Base-by-base conservation (phyloP, 441 rosid species). In the Rhodomyrtus psidioides region DNA sequence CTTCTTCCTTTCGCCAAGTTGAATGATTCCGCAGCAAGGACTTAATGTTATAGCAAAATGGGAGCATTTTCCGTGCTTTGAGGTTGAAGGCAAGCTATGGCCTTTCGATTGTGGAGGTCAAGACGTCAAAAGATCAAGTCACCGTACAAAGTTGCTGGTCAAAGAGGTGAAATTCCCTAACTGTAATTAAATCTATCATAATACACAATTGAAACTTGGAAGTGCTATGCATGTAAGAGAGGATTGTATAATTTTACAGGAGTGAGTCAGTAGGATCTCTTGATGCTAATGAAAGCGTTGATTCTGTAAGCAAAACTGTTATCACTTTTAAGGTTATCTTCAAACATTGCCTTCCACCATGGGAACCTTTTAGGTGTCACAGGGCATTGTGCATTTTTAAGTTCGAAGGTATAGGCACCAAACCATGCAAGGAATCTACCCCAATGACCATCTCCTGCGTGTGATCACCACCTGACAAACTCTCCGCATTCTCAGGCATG, bases 1-100 rank as follows among this genome's bases (percentile, higher is more conserved):
- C 86, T 91, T 88, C 46, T 24, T 84, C 60, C 84, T 88, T 90
- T 92, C 76, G 86, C 79, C 23, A 55, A 13, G 51, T 53, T 60
- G 57, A 76, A 42, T 9, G 84, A 82, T 34, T 58, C 58, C 9
- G 65, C 26, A 9, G 44, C 24, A 27, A 82, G 55, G 56, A 81
- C 42, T 81, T 39, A 9, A 39, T 70, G 79, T 39, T 70, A 19
- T 17, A 21, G 79, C 79, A 70, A 39, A 70, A 65, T 75, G 53
- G n/a, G 39, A 53, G 86, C 55, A 49, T 34, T 59, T 54, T 81
- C 83, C 86, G 24, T 53, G 53, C 15, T 84, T 55, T 23, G 49
- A 39, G 49, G n/a, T 34, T 39, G 49, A 70, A 39, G 79, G 79
- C 79, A 70, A 39, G 79, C 49, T 21, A 39, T 21, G 79, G 49